Percentiles rank a stretch among this genome's conserved stretches.
These are phyloP conservation scores for Globisporangium nunn DNA, from an alignment of 352 stramenopile genomes.

Conservation along the genomic window DNA sequence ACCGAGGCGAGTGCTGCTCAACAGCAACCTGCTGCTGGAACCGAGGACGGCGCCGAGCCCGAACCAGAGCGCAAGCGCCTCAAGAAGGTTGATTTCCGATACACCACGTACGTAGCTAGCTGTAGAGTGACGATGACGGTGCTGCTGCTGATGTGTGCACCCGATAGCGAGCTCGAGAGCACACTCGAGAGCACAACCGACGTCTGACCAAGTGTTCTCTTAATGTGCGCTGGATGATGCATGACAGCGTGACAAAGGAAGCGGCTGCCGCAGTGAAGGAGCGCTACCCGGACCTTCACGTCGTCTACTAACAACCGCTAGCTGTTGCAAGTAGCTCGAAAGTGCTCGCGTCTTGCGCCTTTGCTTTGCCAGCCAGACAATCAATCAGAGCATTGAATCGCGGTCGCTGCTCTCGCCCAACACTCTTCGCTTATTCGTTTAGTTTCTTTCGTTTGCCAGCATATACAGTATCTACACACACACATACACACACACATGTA, in stretches of 20 bases:
- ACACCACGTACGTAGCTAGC: slow-evolving; percentile 64
- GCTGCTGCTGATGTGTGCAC: background rate
- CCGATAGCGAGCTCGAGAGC: too few relatives aligned
- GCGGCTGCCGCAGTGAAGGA: slow-evolving; percentile 63
- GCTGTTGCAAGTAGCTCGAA: too few relatives aligned
- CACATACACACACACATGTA: background rate
- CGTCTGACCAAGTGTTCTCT: background rate
- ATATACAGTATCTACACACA: background rate
- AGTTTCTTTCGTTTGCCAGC: background rate
- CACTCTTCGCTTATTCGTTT: background rate
- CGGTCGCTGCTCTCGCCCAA: slow-evolving; percentile 2
- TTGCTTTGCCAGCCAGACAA: slow-evolving; percentile 2
- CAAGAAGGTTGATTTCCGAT: slow-evolving; percentile 87
- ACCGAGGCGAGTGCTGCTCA: slow-evolving; percentile 7
- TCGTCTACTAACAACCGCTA: slow-evolving; percentile 35
- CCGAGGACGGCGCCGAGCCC: slow-evolving; percentile 23
- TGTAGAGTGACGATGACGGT: background rate
- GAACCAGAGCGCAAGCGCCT: slow-evolving; percentile 79
- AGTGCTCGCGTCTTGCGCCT: background rate
- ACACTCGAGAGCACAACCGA: too few relatives aligned
- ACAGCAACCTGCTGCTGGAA: background rate
- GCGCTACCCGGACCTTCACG: slow-evolving; percentile 54
- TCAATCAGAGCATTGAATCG: background rate
- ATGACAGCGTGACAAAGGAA: slow-evolving; percentile 74
- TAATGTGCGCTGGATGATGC: background rate